These are phyloP conservation scores for Wickerhamomyces alni DNA, from an alignment of 805 yeast genomes.

Conservation along the genomic window DNA sequence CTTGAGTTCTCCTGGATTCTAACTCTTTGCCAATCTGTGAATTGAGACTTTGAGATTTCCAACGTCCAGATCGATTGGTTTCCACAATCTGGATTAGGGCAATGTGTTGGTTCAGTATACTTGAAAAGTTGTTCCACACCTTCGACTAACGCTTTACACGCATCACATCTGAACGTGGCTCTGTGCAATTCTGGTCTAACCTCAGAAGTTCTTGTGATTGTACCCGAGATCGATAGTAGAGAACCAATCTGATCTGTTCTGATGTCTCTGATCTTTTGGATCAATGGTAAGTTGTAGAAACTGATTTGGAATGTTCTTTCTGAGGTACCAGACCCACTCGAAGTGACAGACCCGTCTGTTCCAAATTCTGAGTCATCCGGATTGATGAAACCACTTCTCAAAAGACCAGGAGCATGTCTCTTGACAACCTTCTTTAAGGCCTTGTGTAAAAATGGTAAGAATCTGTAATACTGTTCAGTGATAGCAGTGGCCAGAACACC, in stretches of 20 bases:
- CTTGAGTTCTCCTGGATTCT: conserved; percentile 94
- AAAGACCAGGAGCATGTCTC: conserved; percentile 66
- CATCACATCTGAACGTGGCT: conserved; percentile 85
- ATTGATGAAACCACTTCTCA: conserved; percentile 38
- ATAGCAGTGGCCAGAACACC: conserved; percentile 89
- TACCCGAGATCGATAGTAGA: conserved; percentile 80
- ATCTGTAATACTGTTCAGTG: conserved; percentile 86
- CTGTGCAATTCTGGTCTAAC: conserved; percentile 90
- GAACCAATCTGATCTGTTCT: conserved; percentile 86
- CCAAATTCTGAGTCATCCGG: conserved; percentile 24
- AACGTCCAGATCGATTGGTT: conserved; percentile 85
- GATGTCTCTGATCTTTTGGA: conserved; percentile 82
- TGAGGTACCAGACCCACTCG: conserved; percentile 40
- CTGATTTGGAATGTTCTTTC: conserved; percentile 87
- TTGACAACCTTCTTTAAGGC: conserved; percentile 72
- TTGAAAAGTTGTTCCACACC: conserved; percentile 90
- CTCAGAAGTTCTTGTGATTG: conserved; percentile 93
- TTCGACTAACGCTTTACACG: conserved; percentile 78
- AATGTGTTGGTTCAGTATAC: conserved; percentile 90
- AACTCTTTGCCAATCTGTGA: conserved; percentile 94
- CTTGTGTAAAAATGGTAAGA: conserved; percentile 73
- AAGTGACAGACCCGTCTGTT: conserved; percentile 33
- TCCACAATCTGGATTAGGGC: conserved; percentile 83
- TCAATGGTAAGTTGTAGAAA: conserved; percentile 77
- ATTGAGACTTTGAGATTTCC: conserved; percentile 75